A percentile compares a stretch with the other conserved stretches of the same genome.
These are phyloP conservation scores for Aspergillaceae sp. DNA, from an alignment of 2,329 filamentous ascomycete species.

Conservation along the genomic window DNA sequence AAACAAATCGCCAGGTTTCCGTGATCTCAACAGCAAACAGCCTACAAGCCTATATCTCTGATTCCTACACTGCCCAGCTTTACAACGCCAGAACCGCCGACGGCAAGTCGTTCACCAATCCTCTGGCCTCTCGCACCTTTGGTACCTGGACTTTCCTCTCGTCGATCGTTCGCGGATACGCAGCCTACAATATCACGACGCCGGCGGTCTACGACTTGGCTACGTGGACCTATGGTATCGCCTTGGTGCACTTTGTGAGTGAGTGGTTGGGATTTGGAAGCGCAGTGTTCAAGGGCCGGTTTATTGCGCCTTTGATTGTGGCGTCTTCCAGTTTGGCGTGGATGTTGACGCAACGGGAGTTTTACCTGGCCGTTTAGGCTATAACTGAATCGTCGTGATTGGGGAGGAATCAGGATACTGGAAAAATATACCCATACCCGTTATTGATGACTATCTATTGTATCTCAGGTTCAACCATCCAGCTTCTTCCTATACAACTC, in stretches of 20 bases:
- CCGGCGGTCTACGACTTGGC: slow-evolving; percentile 69
- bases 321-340: slow-evolving; percentile 48
- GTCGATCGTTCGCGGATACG: slow-evolving; percentile 68
- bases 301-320: slow-evolving; percentile 52
- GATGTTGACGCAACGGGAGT: slow-evolving; percentile 52
- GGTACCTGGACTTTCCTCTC: slow-evolving; percentile 81
- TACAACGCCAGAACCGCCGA: slow-evolving; percentile 53
- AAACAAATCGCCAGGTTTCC: slow-evolving; percentile 54
- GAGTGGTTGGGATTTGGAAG: slow-evolving; percentile 77
- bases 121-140: slow-evolving; percentile 70
- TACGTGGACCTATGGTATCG: slow-evolving; percentile 72
- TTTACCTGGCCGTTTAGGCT: slow-evolving; percentile 21
- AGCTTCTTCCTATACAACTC: slow-evolving; percentile 71
- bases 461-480: slow-evolving; percentile 8
- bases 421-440: background rate
- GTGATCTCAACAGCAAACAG: slow-evolving; percentile 76
- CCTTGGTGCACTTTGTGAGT: slow-evolving; percentile 65
- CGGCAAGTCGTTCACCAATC: slow-evolving; percentile 54
- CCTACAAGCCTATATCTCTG: slow-evolving; percentile 70
- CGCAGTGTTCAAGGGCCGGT: slow-evolving; percentile 54
- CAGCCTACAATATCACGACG: slow-evolving; percentile 70
- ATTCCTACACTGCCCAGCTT: slow-evolving; percentile 75
- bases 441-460: background rate
- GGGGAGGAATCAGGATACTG: background rate
- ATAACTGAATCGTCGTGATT: background rate